Conservation (phyloP, 2,329 filamentous ascomycete species). For the Apiospora aurea region DNA sequence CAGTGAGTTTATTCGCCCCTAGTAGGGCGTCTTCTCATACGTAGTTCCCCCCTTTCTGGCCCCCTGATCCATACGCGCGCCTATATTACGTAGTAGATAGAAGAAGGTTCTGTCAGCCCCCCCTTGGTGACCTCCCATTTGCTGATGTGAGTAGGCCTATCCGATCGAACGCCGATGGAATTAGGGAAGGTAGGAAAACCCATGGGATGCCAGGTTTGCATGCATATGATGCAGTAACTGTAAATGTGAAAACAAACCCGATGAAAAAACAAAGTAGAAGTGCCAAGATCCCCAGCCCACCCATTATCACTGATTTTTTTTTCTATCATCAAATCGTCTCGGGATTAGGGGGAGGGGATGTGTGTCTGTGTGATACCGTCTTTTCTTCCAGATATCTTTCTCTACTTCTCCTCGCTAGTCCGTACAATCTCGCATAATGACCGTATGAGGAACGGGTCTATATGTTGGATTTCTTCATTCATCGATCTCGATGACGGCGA, state of each 20-base stretch:
- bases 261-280: not conserved
- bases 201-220: not conserved
- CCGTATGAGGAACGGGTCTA: conserved; percentile 48
- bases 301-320: not conserved
- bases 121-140: not conserved
- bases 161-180: not conserved
- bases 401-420: conserved; percentile 44
- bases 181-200: not conserved
- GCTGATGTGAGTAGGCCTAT: not conserved
- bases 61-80: not conserved
- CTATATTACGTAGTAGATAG: not conserved
- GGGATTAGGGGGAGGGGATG: not conserved
- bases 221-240: not conserved
- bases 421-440: conserved; percentile 52
- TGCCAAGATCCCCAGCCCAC: not conserved
- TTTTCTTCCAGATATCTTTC: not conserved
- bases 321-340: conserved; percentile 7
- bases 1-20: not conserved
- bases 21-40: not conserved
- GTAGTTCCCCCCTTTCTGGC: not conserved
- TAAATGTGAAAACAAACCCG: not conserved
- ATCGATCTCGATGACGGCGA: not conserved
- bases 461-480: conserved; percentile 30
- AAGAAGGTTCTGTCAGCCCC: not conserved
- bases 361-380: not conserved